Evolutionary conservation across 306 rosid genomes (phyloP).

Genomic region (Sindora glabra): DNA sequence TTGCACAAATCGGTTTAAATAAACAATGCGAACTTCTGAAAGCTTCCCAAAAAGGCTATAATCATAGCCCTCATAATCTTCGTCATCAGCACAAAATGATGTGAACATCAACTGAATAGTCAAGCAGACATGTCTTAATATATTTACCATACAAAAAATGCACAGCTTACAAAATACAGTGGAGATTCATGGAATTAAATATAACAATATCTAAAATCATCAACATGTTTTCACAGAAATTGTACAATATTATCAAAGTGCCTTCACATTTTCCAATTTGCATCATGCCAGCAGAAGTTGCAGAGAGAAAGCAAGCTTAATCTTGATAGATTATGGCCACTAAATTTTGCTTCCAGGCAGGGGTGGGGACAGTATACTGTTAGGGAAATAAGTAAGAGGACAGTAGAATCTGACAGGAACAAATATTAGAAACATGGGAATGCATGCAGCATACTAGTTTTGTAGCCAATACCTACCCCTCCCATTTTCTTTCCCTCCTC

Average conservation of each 20-base stretch:
- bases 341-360: no score
- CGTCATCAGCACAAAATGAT: conserved; percentile 71
- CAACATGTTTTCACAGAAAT: no score
- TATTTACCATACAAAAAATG: conserved; percentile 6
- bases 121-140: conserved; percentile 14
- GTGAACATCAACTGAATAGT: conserved; percentile 71
- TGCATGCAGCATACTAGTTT: no score
- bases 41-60: conserved; percentile 83
- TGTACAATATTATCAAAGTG: no score
- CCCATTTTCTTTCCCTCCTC: no score
- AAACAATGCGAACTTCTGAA: conserved; percentile 93
- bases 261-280: neutral
- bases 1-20: conserved; percentile 85
- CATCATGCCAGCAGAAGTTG: neutral
- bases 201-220: neutral
- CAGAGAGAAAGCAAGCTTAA: no score
- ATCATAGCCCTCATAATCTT: conserved; percentile 85
- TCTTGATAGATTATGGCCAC: no score
- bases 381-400: no score
- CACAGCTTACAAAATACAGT: neutral
- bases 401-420: no score
- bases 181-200: neutral
- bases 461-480: no score
- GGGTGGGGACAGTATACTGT: no score
- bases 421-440: no score